Evolutionary conservation across 202 grass and related monocot genomes (phyloP).

Genomic region (Saccharum hybrid): DNA sequence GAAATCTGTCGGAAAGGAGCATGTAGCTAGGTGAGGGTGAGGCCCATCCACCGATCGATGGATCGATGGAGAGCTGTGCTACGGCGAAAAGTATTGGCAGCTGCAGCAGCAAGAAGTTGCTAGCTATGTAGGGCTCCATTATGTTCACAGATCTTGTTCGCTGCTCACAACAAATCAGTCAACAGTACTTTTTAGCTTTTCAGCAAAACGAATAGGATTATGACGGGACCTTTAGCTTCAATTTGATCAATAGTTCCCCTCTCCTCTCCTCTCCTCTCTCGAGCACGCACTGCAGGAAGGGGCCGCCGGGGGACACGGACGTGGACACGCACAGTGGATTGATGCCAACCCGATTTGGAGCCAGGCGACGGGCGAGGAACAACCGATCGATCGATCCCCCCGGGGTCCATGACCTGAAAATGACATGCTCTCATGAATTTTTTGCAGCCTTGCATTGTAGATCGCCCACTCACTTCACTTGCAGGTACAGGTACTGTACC

Average conservation of each 20-base stretch:
- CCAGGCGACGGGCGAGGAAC: background rate
- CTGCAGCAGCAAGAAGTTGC: background rate
- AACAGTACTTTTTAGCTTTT: too few relatives aligned
- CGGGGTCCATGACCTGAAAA: background rate
- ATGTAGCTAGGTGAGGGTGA: background rate
- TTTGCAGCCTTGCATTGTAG: constrained; percentile 5
- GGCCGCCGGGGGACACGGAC: constrained; percentile 31
- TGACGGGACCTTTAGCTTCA: background rate
- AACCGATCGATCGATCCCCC: background rate
- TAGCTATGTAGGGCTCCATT: background rate
- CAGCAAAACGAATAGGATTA: too few relatives aligned
- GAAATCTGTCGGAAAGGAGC: background rate
- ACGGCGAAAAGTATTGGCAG: constrained; percentile 9
- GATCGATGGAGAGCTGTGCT: background rate
- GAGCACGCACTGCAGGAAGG: background rate
- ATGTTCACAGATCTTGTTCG: background rate
- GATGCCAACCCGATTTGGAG: constrained; percentile 39
- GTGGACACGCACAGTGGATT: constrained; percentile 39
- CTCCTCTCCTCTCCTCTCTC: background rate
- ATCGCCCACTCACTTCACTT: background rate
- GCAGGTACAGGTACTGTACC: background rate
- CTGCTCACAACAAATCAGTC: too few relatives aligned
- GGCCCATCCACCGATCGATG: background rate
- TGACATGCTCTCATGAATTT: constrained; percentile 17
- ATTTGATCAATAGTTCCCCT: background rate